Conservation (phyloP, 176 grass and related monocot species). For the Themeda triandra region DNA sequence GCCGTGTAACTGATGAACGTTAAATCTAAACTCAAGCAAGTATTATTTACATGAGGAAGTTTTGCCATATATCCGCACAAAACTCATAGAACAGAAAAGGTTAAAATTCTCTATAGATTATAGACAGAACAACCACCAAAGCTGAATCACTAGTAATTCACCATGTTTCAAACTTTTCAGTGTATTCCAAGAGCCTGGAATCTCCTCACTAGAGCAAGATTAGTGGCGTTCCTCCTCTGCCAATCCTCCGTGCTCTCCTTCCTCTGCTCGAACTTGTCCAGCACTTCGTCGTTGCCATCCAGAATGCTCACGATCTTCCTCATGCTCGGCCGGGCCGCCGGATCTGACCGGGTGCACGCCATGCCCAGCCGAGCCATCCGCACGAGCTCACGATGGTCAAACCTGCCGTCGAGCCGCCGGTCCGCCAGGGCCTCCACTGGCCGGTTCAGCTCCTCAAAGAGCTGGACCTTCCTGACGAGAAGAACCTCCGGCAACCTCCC, state of each 20-base stretch:
- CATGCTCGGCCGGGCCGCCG: slow-evolving; percentile 57
- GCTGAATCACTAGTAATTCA: not conserved
- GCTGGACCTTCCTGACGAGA: slow-evolving; percentile 52
- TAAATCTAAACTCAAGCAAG: not conserved
- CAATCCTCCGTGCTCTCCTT: slow-evolving; percentile 54
- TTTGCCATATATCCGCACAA: not conserved
- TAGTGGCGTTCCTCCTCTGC: slow-evolving; percentile 49
- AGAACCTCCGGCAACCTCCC: slow-evolving; percentile 32
- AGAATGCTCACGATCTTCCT: slow-evolving; percentile 70
- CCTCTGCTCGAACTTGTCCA: slow-evolving; percentile 34
- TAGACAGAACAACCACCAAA: not conserved
- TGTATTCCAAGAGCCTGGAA: slow-evolving; percentile 87
- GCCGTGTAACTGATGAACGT: not conserved
- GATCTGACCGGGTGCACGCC: slow-evolving; percentile 58
- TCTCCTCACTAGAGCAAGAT: slow-evolving; percentile 54
- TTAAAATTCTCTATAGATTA: not conserved
- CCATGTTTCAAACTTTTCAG: slow-evolving; percentile 22
- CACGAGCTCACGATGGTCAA: slow-evolving; percentile 38
- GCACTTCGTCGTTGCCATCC: slow-evolving; percentile 70
- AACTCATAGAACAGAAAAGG: not conserved
- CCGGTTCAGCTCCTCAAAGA: slow-evolving; percentile 23
- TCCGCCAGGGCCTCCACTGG: slow-evolving; percentile 46
- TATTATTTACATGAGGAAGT: not conserved
- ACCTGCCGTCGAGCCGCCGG: slow-evolving; percentile 41
- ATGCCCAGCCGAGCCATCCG: slow-evolving; percentile 61